Evolutionary conservation across 2,329 filamentous ascomycete genomes (phyloP), one percentile per base, ranked within the genome.

Genomic region (Botryotinia narcissicola): DNA sequence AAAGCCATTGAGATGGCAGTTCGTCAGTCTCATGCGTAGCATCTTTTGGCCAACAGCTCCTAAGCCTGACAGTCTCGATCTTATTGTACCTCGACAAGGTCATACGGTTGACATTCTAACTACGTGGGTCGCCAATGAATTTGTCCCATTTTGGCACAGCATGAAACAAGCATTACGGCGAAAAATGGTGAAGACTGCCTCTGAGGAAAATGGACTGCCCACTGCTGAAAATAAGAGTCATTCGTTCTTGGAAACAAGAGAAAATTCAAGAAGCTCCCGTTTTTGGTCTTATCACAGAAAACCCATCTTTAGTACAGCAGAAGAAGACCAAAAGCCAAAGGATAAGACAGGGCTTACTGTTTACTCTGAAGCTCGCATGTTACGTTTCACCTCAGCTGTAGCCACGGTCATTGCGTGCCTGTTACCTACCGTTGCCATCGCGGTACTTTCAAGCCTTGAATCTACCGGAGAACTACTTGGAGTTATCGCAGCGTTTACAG

Each of bases 351-450:
- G 64, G 8, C 64, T 68, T 68, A 68, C 64, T n/a, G 35, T 68
- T 42, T 68, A 68, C 35, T 68, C 64, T 9, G 64, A 68, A 54
- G 48, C 64, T 10, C 64, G 64, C 68, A 70, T 60, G 59, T 29
- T 46, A 5, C 54, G 37, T 12, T 71, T 77, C 44, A 77, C 77
- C n/a, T 76, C 75, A 18, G 51, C 48, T 5, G 40, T 77, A 1
- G 59, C 75, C 57, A 78, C 77, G 1, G 12, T 78, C 18, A 40
- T 77, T 25, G 77, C 77, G 3, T 77, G 77, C 46, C 70, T 77
- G 2, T 60, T 77, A 10, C 77, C 77, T 0, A 77, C 68, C 1
- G 70, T 73, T 12, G 77, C 77, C 1, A 78, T 78, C n/a, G 57
- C 72, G 6, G 74, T 75, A 7, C 75, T 78, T 29, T 74, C 75